These are phyloP conservation scores for Solanum commersonii DNA, from an alignment of 257 asterid species.

Conservation along the genomic window DNA sequence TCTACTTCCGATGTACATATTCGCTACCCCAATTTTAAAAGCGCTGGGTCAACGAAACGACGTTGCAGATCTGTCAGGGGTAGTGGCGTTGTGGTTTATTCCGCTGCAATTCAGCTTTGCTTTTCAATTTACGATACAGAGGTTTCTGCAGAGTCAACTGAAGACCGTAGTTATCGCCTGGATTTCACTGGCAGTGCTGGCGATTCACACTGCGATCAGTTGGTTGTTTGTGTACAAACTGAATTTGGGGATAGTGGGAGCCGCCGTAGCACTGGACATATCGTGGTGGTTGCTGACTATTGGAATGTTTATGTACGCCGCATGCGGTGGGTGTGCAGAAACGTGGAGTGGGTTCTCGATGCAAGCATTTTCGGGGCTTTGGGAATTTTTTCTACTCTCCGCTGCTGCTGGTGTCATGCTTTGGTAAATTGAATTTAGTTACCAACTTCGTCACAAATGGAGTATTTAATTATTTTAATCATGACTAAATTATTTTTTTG, in stretches of 20 bases:
- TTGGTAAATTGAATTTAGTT: conserved; percentile 9
- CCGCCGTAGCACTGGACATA: conserved; percentile 18
- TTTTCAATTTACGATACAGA: conserved; percentile 12
- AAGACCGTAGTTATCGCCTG: conserved; percentile 23
- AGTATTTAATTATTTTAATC: no score
- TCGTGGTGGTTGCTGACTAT: conserved; percentile 37
- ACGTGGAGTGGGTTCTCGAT: conserved; percentile 38
- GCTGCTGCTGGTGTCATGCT: conserved; percentile 45
- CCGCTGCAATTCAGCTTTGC: conserved; percentile 23
- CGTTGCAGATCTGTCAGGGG: conserved; percentile 18
- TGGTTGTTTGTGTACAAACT: conserved; percentile 21
- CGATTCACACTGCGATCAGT: conserved; percentile 7
- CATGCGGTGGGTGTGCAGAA: conserved; percentile 30
- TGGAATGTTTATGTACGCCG: conserved; percentile 16
- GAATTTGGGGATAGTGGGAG: conserved; percentile 23
- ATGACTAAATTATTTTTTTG: no score
- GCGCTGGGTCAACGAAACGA: conserved; percentile 16
- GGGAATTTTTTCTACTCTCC: conserved; percentile 29
- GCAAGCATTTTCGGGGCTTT: conserved; percentile 29
- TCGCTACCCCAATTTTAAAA: conserved; percentile 20
- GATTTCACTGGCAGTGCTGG: conserved; percentile 10
- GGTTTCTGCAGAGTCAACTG: conserved; percentile 40
- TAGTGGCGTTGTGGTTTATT: conserved; percentile 18
- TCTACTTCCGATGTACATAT: conserved; percentile 15
- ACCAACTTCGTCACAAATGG: no score